phyloP scores from a whole-genome alignment of 2,329 filamentous ascomycete genomes.

The Dichotomopilus funicola region DNA sequence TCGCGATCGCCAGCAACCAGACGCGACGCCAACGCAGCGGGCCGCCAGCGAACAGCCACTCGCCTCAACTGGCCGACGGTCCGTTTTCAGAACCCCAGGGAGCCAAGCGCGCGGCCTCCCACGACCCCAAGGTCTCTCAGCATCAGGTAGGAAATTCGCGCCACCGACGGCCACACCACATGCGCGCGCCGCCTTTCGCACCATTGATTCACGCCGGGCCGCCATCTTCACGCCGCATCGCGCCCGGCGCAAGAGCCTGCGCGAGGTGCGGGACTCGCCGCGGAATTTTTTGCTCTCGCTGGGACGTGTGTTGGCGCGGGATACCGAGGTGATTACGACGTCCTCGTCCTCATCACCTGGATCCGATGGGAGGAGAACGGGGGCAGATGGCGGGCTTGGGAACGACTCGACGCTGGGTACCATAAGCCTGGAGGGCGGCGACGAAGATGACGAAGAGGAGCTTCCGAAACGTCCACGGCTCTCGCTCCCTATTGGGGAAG shows the following conservation, averaged over 20 bases:
- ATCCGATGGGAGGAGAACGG: background rate
- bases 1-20: slow-evolving; percentile 17
- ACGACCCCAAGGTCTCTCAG: slow-evolving; percentile 38
- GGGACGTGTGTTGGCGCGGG: slow-evolving; percentile 47
- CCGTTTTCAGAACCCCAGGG: slow-evolving; percentile 38
- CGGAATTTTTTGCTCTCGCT: slow-evolving; percentile 48
- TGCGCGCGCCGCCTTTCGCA: slow-evolving; percentile 52
- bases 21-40: slow-evolving; percentile 29
- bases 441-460: slow-evolving; percentile 22
- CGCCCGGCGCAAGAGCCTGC: slow-evolving; percentile 49
- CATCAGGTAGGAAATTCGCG: slow-evolving; percentile 40
- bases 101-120: slow-evolving; percentile 26
- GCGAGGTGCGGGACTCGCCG: slow-evolving; percentile 50
- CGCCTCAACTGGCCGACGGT: slow-evolving; percentile 30
- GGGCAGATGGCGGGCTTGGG: slow-evolving; percentile 11
- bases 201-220: slow-evolving; percentile 52
- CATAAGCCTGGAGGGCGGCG: slow-evolving; percentile 9
- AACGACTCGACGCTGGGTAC: slow-evolving; percentile 20
- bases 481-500: slow-evolving; percentile 30
- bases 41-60: slow-evolving; percentile 33
- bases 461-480: slow-evolving; percentile 23
- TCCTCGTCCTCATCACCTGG: slow-evolving; percentile 43
- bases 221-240: slow-evolving; percentile 55
- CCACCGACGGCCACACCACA: slow-evolving; percentile 45
- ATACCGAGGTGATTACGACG: slow-evolving; percentile 37